Conservation (phyloP, 2,329 filamentous ascomycete species). For the Verticillium isaacii region DNA sequence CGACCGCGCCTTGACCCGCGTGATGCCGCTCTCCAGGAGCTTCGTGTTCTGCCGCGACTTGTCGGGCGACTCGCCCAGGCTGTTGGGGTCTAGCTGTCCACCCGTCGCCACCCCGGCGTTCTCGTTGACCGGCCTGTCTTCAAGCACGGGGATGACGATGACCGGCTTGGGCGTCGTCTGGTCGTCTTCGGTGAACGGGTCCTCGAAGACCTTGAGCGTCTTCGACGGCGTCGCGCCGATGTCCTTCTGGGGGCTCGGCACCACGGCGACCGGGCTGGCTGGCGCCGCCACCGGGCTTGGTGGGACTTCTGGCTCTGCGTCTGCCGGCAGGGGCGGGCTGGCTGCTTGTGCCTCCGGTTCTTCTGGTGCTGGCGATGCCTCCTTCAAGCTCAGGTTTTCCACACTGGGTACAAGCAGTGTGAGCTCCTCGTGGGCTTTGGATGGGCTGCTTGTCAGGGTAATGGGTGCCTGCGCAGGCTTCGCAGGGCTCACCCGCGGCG, state of each 20-base stretch:
- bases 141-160: constrained; percentile 47
- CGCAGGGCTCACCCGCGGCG: constrained; percentile 35
- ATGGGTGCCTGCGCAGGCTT: constrained; percentile 16
- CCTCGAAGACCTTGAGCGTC: constrained; percentile 55
- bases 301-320: neutral
- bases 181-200: constrained; percentile 50
- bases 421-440: constrained; percentile 46
- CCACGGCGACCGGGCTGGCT: neutral
- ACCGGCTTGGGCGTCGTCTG: constrained; percentile 40
- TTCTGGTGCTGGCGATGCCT: constrained; percentile 6
- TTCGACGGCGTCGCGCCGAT: constrained; percentile 23
- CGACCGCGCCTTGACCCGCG: constrained; percentile 64
- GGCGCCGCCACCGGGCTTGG: neutral
- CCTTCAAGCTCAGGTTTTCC: constrained; percentile 23
- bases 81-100: constrained; percentile 3
- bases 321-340: neutral
- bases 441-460: constrained; percentile 32
- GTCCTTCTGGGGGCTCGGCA: neutral
- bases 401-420: constrained; percentile 47
- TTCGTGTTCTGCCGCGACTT: constrained; percentile 54
- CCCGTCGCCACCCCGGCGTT: constrained; percentile 28
- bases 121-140: constrained; percentile 57
- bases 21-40: constrained; percentile 68
- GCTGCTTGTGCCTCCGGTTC: constrained; percentile 12
- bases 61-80: constrained; percentile 36